phyloP scores from a whole-genome alignment of 306 rosid genomes.

The Prunus salicina region DNA sequence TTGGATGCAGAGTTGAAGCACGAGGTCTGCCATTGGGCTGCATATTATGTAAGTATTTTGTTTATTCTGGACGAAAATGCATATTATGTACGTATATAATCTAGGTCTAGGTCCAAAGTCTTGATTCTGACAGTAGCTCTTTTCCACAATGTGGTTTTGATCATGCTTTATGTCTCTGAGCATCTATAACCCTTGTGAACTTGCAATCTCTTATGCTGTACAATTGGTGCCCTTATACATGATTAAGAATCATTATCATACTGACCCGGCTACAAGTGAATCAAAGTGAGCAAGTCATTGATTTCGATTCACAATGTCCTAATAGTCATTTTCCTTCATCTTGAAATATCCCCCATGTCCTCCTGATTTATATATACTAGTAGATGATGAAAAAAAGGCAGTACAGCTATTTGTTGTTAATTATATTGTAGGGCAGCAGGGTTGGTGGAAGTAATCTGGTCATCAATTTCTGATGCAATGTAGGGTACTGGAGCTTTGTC shows the following conservation, averaged over 20 bases:
- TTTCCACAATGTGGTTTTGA: slow-evolving; percentile 7
- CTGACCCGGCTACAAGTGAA: background rate
- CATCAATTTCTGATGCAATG: background rate
- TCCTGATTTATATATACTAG: background rate
- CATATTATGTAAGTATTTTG: slow-evolving; percentile 38
- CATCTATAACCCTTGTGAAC: background rate
- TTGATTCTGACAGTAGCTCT: background rate
- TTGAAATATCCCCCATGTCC: background rate
- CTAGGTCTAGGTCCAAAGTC: slow-evolving; percentile 1
- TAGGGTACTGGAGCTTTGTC: background rate
- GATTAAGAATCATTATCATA: background rate
- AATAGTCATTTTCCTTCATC: background rate
- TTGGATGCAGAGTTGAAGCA: slow-evolving; percentile 90
- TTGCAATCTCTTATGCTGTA: background rate
- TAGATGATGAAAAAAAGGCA: background rate
- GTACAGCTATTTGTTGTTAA: background rate
- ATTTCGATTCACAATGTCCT: background rate
- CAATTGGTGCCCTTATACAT: background rate
- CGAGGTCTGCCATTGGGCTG: slow-evolving; percentile 97
- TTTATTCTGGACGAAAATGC: too few relatives aligned
- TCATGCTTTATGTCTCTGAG: background rate
- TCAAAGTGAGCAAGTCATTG: background rate
- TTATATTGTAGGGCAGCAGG: background rate
- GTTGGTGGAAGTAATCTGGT: background rate
- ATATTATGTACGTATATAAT: background rate